Evolutionary conservation across 305 asterid genomes (phyloP).

Genomic region (Plantago rigida): DNA sequence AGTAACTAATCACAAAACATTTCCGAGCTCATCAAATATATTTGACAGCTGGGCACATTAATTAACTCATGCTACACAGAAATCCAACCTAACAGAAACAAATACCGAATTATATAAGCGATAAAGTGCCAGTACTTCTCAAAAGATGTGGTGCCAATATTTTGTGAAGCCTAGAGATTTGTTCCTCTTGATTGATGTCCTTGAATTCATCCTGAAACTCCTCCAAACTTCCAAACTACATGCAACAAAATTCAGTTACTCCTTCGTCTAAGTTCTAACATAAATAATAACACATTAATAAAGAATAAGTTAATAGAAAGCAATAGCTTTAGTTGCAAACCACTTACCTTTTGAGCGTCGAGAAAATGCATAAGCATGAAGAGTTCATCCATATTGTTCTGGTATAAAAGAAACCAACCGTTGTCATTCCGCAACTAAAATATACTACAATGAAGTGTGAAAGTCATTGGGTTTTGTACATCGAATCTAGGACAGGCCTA

Average conservation of each 20-base stretch:
- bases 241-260: constrained; percentile 11
- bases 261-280: not conserved
- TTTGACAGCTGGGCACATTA: not conserved
- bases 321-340: constrained; percentile 20
- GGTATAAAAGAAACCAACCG: constrained; percentile 33
- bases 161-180: constrained; percentile 88
- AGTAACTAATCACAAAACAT: constrained; percentile 16
- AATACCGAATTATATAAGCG: constrained; percentile 24
- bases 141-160: constrained; percentile 97
- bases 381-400: constrained; percentile 96
- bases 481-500: not conserved
- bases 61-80: constrained; percentile 5
- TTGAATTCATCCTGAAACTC: constrained; percentile 95
- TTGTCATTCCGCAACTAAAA: not conserved
- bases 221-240: constrained; percentile 81
- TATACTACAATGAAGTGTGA: constrained; percentile 12
- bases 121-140: constrained; percentile 53
- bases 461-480: not conserved
- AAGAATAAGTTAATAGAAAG: constrained; percentile 17
- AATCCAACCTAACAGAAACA: constrained; percentile 12
- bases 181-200: constrained; percentile 98
- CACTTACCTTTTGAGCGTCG: constrained; percentile 95
- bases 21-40: constrained; percentile 9
- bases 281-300: constrained; percentile 18
- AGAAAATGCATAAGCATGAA: constrained; percentile 99